Evolutionary conservation across 768 basidiomycete species (phyloP), one percentile per base, ranked within the genome.

Genomic region (Serendipita vermifera): DNA sequence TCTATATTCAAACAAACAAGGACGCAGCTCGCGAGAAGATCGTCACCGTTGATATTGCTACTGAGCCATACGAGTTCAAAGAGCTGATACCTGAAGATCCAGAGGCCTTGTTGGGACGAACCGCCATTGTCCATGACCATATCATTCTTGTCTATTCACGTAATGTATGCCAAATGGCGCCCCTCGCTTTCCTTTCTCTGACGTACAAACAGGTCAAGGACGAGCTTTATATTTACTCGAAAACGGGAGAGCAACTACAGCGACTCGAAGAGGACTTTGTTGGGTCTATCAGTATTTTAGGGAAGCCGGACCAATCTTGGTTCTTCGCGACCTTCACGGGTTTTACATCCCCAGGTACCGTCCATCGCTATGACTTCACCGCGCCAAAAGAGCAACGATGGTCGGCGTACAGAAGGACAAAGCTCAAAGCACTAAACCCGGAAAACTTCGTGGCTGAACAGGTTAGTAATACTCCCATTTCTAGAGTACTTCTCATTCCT

Each of bases 381-480:
- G 57, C 60, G 36, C 40, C 59, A 27, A 65, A 66, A 11, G 71
- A 70, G n/a, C 73, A 76, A 14, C 73, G 75, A 53, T 82, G 80
- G 79, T 76, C 71, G 27, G 73, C 79, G 20, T 83, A 79, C 66
- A 68, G 80, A 54, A 71, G 75, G 31, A 80, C 80, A 1, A 64
- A 73, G 36, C 75, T 87, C 13, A 73, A 73, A 20, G 83, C 82
- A 3, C 69, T 90, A 33, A 71, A 75, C 51, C 72, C 78, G 0
- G 76, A 80, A 5, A 85, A 90, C 41, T 90, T 90, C 61, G 72
- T 77, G 29, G 72, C 80, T 31, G 74, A 75, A 57, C 87, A 90
- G 69, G 79, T 78, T 59, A 24, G 15, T 60, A n/a, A 38, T 9
- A 32, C 29, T 17, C 33, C 20, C 38, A 22, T 14, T 43, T 22